Conservation (phyloP, 495 filamentous ascomycete species). For the Aspergillus avenaceus region DNA sequence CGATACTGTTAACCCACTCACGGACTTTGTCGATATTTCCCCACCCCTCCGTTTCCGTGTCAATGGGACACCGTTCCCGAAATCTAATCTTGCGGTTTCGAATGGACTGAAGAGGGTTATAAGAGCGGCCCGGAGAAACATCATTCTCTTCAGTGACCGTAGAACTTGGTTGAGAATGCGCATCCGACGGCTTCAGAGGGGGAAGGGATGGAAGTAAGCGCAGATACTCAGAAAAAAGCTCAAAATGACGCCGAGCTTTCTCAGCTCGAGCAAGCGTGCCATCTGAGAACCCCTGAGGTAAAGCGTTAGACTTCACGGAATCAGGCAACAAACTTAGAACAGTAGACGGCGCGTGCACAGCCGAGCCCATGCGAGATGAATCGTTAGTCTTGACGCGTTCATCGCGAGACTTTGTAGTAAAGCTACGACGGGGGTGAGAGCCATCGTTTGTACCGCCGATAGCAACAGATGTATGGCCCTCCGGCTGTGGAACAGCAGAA, state of each 20-base stretch:
- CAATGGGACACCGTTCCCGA: conserved; percentile 64
- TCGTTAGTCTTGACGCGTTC: conserved; percentile 3
- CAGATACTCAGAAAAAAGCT: conserved; percentile 75
- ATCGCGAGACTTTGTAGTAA: conserved; percentile 14
- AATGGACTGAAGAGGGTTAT: conserved; percentile 85
- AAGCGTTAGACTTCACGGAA: conserved; percentile 22
- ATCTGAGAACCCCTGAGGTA: conserved; percentile 64
- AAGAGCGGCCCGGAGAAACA: conserved; percentile 52
- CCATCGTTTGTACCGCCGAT: conserved; percentile 11
- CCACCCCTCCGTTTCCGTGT: conserved; percentile 72
- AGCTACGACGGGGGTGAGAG: conserved; percentile 15
- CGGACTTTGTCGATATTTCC: conserved; percentile 63
- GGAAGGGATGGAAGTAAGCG: conserved; percentile 71
- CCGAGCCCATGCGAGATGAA: not conserved
- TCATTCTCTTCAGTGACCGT: not conserved
- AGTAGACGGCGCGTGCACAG: conserved; percentile 15
- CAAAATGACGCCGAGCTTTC: conserved; percentile 72
- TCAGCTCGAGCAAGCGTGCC: conserved; percentile 75
- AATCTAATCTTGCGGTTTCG: conserved; percentile 78
- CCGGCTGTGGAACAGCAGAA: conserved; percentile 37
- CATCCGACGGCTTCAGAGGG: conserved; percentile 42
- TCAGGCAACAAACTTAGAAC: conserved; percentile 30
- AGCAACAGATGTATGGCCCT: conserved; percentile 16
- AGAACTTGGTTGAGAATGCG: conserved; percentile 4
- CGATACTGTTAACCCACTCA: conserved; percentile 69